A percentile compares a stretch with the other conserved stretches of the same genome.
phyloP scores from a whole-genome alignment of 345 rosid species.

The Eucalyptus regnans region DNA sequence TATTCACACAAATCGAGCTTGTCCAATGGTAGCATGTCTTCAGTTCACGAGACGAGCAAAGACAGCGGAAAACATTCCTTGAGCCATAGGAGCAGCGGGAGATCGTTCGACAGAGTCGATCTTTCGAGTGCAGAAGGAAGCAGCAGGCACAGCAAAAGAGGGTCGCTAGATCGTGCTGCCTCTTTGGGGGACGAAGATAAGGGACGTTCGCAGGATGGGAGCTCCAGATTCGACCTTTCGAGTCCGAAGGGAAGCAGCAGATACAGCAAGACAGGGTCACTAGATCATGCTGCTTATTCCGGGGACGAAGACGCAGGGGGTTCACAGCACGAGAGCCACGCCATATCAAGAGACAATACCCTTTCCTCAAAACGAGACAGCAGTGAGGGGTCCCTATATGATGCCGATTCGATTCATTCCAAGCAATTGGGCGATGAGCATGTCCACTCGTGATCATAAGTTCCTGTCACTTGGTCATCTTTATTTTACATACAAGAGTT shows the following conservation, averaged over 20 bases:
- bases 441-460: not conserved
- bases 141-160: not conserved
- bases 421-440: not conserved
- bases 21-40: not conserved
- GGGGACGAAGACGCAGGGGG: not conserved
- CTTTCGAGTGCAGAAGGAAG: not conserved
- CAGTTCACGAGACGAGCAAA: not conserved
- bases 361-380: not conserved
- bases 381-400: not conserved
- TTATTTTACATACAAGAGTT: not conserved
- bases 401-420: not conserved
- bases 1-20: not conserved
- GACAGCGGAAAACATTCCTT: not conserved
- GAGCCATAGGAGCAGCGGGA: not conserved
- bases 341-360: not conserved
- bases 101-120: not conserved
- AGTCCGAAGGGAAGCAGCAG: not conserved
- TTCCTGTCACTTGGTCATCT: not conserved
- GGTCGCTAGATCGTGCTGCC: not conserved
- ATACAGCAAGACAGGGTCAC: not conserved
- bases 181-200: not conserved
- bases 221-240: not conserved
- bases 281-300: not conserved
- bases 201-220: not conserved
- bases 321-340: not conserved